phyloP scores from a whole-genome alignment of 2,329 filamentous ascomycete species.

The Phialophora chinensis region DNA sequence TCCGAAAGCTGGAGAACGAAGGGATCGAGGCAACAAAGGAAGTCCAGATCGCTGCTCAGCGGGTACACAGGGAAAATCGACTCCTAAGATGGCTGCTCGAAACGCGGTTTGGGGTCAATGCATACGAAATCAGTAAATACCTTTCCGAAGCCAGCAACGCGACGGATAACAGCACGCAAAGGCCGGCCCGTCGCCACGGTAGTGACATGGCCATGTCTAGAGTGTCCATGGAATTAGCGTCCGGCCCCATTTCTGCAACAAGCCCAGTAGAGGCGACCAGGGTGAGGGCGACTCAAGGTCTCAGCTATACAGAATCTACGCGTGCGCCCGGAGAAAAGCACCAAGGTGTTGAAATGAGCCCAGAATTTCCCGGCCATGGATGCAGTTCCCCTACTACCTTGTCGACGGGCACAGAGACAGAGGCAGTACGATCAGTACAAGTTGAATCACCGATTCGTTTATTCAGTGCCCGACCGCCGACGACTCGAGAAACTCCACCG shows the following conservation, averaged over 20 bases:
- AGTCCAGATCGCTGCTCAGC: not conserved
- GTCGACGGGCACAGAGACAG: not conserved
- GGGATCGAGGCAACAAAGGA: not conserved
- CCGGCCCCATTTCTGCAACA: not conserved
- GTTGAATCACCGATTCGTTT: not conserved
- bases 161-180: not conserved
- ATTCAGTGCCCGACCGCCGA: not conserved
- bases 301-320: not conserved
- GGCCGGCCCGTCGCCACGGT: too few species aligned
- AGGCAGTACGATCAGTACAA: not conserved
- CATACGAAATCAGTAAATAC: not conserved
- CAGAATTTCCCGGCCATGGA: not conserved
- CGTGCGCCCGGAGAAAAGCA: not conserved
- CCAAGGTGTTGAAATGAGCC: not conserved
- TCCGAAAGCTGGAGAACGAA: not conserved
- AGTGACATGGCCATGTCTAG: not conserved
- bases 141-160: not conserved
- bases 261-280: not conserved
- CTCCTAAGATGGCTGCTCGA: not conserved
- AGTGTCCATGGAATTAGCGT: not conserved
- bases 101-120: not conserved
- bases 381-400: not conserved
- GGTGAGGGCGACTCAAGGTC: not conserved
- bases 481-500: not conserved
- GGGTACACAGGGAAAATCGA: not conserved